These are phyloP conservation scores for Arxiozyma bovina DNA, from an alignment of 1,139 yeast genomes.

Conservation along the genomic window DNA sequence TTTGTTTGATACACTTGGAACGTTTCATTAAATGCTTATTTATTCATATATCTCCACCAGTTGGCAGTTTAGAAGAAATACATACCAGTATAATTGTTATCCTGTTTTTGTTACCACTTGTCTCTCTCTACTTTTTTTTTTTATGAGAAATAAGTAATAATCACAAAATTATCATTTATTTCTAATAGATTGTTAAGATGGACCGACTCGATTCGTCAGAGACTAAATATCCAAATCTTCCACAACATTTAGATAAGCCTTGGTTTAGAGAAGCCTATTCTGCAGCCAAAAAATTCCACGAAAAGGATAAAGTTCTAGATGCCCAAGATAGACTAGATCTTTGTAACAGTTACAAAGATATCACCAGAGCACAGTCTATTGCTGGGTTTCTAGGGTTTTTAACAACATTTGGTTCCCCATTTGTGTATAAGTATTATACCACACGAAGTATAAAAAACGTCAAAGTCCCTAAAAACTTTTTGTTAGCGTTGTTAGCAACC, in stretches of 20 bases:
- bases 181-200: neutral
- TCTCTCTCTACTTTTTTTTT: too few relatives aligned
- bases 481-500: conserved; percentile 32
- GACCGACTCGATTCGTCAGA: neutral
- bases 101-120: neutral
- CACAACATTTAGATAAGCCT: conserved; percentile 12
- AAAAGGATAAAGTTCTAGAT: conserved; percentile 25
- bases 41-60: too few relatives aligned
- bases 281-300: conserved; percentile 27
- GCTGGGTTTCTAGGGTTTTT: conserved; percentile 34
- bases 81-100: too few relatives aligned
- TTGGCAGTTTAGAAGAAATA: too few relatives aligned
- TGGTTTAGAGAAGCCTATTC: conserved; percentile 29
- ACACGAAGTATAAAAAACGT: conserved; percentile 31
- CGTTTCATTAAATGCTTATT: too few relatives aligned
- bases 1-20: too few relatives aligned
- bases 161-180: too few relatives aligned
- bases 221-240: neutral
- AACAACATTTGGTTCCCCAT: conserved; percentile 28
- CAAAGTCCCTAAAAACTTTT: conserved; percentile 30
- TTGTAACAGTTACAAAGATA: conserved; percentile 18
- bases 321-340: conserved; percentile 25
- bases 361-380: conserved; percentile 21
- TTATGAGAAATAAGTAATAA: neutral
- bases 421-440: conserved; percentile 24